Percentiles rank a stretch among this genome's conserved stretches.
Evolutionary conservation across 2,329 filamentous ascomycete species (phyloP).

Genomic region (Calonectria pseudoreteaudii): DNA sequence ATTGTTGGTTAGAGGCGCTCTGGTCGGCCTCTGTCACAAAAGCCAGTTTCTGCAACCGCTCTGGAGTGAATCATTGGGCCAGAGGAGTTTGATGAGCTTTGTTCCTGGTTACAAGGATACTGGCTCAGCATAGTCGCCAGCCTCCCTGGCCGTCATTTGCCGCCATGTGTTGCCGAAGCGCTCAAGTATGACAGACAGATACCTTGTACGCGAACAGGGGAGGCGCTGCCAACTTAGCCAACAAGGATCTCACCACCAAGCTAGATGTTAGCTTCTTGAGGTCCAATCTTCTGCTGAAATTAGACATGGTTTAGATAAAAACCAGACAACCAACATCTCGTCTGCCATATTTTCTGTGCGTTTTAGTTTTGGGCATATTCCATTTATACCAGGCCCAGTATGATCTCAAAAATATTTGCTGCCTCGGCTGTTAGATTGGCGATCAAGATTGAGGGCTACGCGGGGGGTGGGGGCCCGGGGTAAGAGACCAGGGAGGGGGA

Average conservation of each 20-base stretch:
- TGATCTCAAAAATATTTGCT: not conserved
- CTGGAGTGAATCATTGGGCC: not conserved
- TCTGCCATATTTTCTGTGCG: not conserved
- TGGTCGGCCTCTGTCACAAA: not conserved
- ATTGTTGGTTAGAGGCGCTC: not conserved
- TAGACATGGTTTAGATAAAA: not conserved
- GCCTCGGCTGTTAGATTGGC: not conserved
- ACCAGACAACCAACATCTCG: not conserved
- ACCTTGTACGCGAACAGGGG: not conserved
- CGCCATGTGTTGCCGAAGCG: not conserved
- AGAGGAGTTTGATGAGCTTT: not conserved
- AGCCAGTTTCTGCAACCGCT: not conserved
- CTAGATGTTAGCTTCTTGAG: not conserved
- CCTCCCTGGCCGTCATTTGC: not conserved
- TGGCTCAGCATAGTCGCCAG: no score
- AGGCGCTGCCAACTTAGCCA: not conserved
- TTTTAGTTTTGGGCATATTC: not conserved
- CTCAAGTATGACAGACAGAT: no score
- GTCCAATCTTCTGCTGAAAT: not conserved
- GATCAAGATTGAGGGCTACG: no score
- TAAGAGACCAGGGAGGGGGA: not conserved
- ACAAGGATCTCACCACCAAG: not conserved
- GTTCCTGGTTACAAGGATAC: not conserved
- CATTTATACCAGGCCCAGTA: not conserved
- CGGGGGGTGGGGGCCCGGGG: not conserved